Evolutionary conservation across 2,329 filamentous ascomycete species (phyloP).

Genomic region (Penicillium sp.): DNA sequence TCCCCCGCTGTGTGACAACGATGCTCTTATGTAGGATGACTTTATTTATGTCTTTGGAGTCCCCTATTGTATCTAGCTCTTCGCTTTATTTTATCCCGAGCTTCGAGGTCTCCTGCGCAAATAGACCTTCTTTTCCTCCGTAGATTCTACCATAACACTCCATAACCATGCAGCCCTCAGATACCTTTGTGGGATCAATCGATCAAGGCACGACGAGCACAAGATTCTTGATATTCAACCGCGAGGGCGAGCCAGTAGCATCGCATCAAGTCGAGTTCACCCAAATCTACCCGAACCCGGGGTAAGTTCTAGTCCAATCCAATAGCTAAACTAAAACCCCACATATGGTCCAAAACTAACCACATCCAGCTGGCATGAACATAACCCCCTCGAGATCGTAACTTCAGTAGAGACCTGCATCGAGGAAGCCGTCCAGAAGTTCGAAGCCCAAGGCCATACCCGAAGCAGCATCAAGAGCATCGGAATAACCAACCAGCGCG

Average conservation of each 20-base stretch:
- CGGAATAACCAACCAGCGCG: slow-evolving; percentile 86
- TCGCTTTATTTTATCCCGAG: background rate
- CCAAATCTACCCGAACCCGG: slow-evolving; percentile 79
- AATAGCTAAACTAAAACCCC: background rate
- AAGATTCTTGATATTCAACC: slow-evolving; percentile 85
- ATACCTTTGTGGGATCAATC: slow-evolving; percentile 73
- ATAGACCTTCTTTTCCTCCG: background rate
- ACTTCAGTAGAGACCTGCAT: slow-evolving; percentile 74
- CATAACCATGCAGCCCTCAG: slow-evolving; percentile 23
- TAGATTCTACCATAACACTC: background rate
- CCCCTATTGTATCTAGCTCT: background rate
- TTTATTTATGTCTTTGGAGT: background rate
- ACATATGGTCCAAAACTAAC: background rate
- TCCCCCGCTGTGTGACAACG: slow-evolving; percentile 2
- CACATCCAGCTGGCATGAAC: slow-evolving; percentile 74
- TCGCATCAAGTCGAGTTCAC: slow-evolving; percentile 82
- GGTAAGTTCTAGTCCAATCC: slow-evolving; percentile 56
- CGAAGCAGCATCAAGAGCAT: slow-evolving; percentile 67
- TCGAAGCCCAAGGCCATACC: slow-evolving; percentile 63
- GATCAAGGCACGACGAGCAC: slow-evolving; percentile 90
- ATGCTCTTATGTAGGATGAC: background rate
- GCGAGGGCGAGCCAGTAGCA: slow-evolving; percentile 70
- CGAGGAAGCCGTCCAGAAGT: slow-evolving; percentile 67
- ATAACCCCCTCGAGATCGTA: slow-evolving; percentile 74
- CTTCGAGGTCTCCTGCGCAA: background rate